phyloP scores from a whole-genome alignment of 225 moss, liverwort and hornwort genomes.

The Polytrichum formosum region DNA sequence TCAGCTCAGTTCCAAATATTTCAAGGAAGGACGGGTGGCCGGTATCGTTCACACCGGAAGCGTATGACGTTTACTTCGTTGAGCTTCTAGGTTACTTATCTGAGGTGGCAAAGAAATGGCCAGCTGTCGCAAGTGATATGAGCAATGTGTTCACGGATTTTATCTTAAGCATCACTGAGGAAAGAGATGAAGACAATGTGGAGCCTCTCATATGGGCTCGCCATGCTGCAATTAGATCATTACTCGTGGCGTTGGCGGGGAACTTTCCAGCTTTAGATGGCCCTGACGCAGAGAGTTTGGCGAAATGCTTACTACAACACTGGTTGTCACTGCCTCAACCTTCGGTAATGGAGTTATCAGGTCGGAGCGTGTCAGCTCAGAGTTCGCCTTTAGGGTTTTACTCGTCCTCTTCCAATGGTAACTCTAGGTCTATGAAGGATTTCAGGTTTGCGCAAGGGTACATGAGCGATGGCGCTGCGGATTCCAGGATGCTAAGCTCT shows the following conservation, averaged over 20 bases:
- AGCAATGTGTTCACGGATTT: conserved; percentile 52
- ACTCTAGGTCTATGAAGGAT: conserved; percentile 38
- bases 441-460: conserved; percentile 33
- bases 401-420: conserved; percentile 34
- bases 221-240: conserved; percentile 31
- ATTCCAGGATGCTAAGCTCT: conserved; percentile 29
- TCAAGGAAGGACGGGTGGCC: conserved; percentile 32
- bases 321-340: conserved; percentile 25
- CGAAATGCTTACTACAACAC: conserved; percentile 25
- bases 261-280: conserved; percentile 32
- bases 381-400: conserved; percentile 33
- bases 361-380: conserved; percentile 20
- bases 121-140: conserved; percentile 41
- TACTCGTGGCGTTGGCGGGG: conserved; percentile 31
- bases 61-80: conserved; percentile 48
- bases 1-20: conserved; percentile 22
- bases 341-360: conserved; percentile 14
- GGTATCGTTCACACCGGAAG: conserved; percentile 38
- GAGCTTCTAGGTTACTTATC: conserved; percentile 61
- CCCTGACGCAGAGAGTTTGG: conserved; percentile 31
- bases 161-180: conserved; percentile 47
- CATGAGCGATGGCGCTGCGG: conserved; percentile 35
- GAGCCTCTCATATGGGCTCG: conserved; percentile 33
- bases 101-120: conserved; percentile 40
- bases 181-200: conserved; percentile 28